These are phyloP conservation scores for Lactarius vividus DNA, from an alignment of 768 basidiomycete species.

Conservation along the genomic window DNA sequence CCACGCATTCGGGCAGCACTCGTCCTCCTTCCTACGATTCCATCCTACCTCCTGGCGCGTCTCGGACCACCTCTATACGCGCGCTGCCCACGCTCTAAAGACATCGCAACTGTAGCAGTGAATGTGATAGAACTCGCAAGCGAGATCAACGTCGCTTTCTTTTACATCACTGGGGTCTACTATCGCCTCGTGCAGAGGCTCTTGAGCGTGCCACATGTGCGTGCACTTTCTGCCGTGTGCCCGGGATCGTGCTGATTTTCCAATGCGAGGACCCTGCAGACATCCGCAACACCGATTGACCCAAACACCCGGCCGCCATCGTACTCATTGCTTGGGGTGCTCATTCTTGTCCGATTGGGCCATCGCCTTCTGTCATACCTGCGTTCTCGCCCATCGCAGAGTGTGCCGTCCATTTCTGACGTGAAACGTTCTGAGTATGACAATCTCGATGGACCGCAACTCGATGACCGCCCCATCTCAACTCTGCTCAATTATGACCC, in stretches of 20 bases:
- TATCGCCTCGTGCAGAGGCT: constrained; percentile 69
- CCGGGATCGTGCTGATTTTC: neutral
- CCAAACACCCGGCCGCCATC: constrained; percentile 76
- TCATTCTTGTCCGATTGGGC: constrained; percentile 61
- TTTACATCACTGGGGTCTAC: constrained; percentile 79
- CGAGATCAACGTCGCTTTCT: constrained; percentile 76
- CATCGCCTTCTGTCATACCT: constrained; percentile 56
- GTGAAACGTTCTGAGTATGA: constrained; percentile 38
- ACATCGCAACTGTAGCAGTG: constrained; percentile 43
- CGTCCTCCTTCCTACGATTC: constrained; percentile 64
- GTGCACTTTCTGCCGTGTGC: constrained; percentile 23
- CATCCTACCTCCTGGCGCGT: constrained; percentile 57
- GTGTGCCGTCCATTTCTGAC: constrained; percentile 25
- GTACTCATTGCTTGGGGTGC: constrained; percentile 79
- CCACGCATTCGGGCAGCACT: constrained; percentile 47
- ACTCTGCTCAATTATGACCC: constrained; percentile 51
- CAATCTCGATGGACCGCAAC: constrained; percentile 40
- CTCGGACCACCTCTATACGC: constrained; percentile 41
- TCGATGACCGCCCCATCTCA: constrained; percentile 64
- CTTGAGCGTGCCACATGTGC: constrained; percentile 66
- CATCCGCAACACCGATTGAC: constrained; percentile 70
- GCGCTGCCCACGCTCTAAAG: constrained; percentile 37
- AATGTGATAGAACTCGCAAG: constrained; percentile 50
- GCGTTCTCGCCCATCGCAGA: constrained; percentile 34
- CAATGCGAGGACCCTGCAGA: constrained; percentile 38